phyloP scores from a whole-genome alignment of 495 filamentous ascomycete genomes.

The Pseudoneurospora amorphoporcata region DNA sequence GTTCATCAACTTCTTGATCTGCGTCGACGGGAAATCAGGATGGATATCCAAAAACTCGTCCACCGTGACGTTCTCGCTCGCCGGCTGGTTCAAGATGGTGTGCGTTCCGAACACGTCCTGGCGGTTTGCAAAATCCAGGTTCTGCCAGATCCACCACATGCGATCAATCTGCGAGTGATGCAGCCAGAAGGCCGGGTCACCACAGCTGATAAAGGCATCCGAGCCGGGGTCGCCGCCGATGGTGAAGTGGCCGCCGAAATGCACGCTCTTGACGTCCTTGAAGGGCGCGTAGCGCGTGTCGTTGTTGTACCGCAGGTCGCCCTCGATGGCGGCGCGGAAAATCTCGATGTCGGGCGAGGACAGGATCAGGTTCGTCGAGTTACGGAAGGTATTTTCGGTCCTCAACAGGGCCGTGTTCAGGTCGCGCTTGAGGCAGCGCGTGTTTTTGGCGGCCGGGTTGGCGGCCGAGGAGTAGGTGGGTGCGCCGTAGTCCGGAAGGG shows the following conservation, averaged over 20 bases:
- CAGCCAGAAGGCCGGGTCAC: conserved; percentile 58
- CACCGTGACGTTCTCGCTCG: conserved; percentile 17
- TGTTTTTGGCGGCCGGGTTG: conserved; percentile 35
- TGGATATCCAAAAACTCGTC: conserved; percentile 13
- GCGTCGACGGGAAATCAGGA: conserved; percentile 4
- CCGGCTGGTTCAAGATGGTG: conserved; percentile 17
- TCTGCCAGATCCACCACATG: conserved; percentile 64
- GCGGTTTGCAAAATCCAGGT: conserved; percentile 38
- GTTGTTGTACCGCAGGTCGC: conserved; percentile 32
- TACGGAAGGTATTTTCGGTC: conserved; percentile 34
- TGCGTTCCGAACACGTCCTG: conserved; percentile 8
- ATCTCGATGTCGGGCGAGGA: conserved; percentile 32
- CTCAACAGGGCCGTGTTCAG: conserved; percentile 38
- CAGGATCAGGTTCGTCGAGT: conserved; percentile 36
- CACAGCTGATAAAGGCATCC: conserved; percentile 49
- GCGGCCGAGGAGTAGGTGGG: conserved; percentile 12
- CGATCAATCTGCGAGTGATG: conserved; percentile 62
- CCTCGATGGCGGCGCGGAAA: conserved; percentile 41
- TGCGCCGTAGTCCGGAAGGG: conserved; percentile 19
- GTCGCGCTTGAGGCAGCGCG: conserved; percentile 57
- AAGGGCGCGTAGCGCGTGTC: background rate
- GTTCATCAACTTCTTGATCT: conserved; percentile 19
- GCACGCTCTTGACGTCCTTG: conserved; percentile 39
- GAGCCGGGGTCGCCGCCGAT: conserved; percentile 25
- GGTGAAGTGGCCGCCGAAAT: conserved; percentile 51